phyloP scores from a whole-genome alignment of 2,329 filamentous ascomycete genomes.

The Cladosporium sphaerospermum region DNA sequence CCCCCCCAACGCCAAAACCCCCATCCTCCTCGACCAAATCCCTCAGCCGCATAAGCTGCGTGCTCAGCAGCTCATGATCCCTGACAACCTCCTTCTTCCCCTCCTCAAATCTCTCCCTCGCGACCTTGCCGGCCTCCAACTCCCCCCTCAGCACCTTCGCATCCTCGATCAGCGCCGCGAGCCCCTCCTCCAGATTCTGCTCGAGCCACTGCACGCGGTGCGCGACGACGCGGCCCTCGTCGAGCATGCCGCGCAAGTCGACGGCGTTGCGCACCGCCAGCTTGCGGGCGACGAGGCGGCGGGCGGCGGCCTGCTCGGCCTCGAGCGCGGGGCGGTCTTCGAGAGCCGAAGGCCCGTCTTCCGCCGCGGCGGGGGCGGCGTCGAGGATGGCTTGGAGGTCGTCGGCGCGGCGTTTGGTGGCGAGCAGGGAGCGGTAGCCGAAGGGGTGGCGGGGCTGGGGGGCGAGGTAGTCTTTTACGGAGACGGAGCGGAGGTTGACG shows the following conservation, averaged over 20 bases:
- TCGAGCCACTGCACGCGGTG: slow-evolving; percentile 22
- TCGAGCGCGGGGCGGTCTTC: not conserved
- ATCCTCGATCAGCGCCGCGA: slow-evolving; percentile 19
- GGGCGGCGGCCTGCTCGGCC: slow-evolving; percentile 9
- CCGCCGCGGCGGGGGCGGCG: not conserved
- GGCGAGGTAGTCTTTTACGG: too few species aligned
- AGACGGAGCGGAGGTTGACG: too few species aligned
- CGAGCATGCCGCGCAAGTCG: slow-evolving; percentile 25
- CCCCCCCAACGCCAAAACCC: too few species aligned
- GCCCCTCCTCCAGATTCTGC: slow-evolving; percentile 22
- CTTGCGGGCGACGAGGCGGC: slow-evolving; percentile 16
- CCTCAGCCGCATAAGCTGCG: slow-evolving; percentile 22
- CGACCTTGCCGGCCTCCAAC: slow-evolving; percentile 10
- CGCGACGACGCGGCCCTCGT: slow-evolving; percentile 21
- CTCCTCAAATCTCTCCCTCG: slow-evolving; percentile 12
- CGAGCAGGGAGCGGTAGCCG: slow-evolving; percentile 9
- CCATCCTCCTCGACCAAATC: slow-evolving; percentile 21
- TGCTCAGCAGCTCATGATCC: slow-evolving; percentile 18
- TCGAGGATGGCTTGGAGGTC: not conserved
- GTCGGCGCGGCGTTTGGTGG: not conserved
- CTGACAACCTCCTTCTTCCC: slow-evolving; percentile 16
- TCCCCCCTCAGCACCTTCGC: slow-evolving; percentile 15
- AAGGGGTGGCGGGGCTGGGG: not conserved
- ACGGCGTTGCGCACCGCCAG: slow-evolving; percentile 21
- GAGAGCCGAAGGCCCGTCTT: not conserved